These are phyloP conservation scores for Podosphaera xanthii DNA, from an alignment of 2,329 filamentous ascomycete species.

Conservation along the genomic window DNA sequence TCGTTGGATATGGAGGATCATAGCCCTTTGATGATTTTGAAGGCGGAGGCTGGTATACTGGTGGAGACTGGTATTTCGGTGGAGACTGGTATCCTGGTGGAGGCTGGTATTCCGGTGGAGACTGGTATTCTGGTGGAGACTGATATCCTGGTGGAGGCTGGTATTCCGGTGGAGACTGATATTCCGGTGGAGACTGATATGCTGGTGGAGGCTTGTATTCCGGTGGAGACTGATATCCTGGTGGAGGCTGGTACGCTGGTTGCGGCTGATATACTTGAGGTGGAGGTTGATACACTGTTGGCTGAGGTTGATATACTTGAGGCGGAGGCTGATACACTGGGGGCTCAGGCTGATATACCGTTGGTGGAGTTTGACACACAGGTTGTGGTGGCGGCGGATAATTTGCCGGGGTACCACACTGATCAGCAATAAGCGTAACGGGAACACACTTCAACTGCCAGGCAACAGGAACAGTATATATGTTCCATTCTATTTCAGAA, in stretches of 20 bases:
- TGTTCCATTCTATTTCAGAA: slow-evolving; percentile 28
- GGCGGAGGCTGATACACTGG: no score
- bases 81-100: neutral
- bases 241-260: no score
- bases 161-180: neutral
- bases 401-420: slow-evolving; percentile 13
- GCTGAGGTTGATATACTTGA: no score
- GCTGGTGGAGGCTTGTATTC: neutral
- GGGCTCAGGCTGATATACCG: no score
- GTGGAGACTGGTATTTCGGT: no score
- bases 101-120: neutral
- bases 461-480: slow-evolving; percentile 24
- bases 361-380: neutral
- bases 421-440: slow-evolving; percentile 23
- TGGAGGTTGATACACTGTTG: no score
- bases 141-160: neutral
- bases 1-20: neutral
- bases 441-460: slow-evolving; percentile 25
- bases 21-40: neutral
- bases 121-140: neutral
- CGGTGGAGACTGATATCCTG: no score
- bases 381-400: neutral
- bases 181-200: neutral
- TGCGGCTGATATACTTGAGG: no score
- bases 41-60: neutral